These are phyloP conservation scores for Hippophae gyantsensis DNA, from an alignment of 306 rosid species.

Conservation along the genomic window DNA sequence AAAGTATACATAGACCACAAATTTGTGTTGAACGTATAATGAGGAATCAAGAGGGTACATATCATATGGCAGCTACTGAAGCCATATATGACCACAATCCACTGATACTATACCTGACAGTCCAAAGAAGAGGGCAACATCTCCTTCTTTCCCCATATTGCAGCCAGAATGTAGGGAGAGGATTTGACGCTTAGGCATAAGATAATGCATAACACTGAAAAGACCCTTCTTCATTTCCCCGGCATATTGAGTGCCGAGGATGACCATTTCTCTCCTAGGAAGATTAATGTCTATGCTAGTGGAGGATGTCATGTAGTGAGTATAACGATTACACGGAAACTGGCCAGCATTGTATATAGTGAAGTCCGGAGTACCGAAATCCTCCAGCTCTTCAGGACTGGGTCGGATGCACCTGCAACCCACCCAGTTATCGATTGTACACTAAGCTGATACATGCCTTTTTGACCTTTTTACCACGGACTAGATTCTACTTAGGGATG, in stretches of 20 bases:
- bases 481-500: conserved; percentile 10
- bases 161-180: conserved; percentile 91
- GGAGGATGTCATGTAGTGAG: conserved; percentile 92
- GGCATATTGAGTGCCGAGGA: conserved; percentile 90
- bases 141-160: conserved; percentile 78
- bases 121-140: conserved; percentile 93
- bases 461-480: conserved; percentile 5
- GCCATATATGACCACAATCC: conserved; percentile 15
- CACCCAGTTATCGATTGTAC: conserved; percentile 64
- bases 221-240: conserved; percentile 97
- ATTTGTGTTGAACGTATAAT: neutral
- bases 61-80: conserved; percentile 15
- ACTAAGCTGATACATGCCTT: conserved; percentile 24
- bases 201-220: conserved; percentile 85
- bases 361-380: conserved; percentile 87
- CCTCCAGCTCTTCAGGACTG: conserved; percentile 78
- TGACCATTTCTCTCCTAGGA: conserved; percentile 82
- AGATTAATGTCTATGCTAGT: conserved; percentile 82
- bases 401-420: conserved; percentile 92
- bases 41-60: conserved; percentile 14
- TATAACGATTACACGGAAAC: conserved; percentile 88
- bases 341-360: conserved; percentile 90
- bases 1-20: neutral
- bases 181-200: conserved; percentile 74
- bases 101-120: conserved; percentile 65